These are phyloP conservation scores for Plenodomus lindquistii DNA, from an alignment of 2,329 filamentous ascomycete species.

Conservation along the genomic window DNA sequence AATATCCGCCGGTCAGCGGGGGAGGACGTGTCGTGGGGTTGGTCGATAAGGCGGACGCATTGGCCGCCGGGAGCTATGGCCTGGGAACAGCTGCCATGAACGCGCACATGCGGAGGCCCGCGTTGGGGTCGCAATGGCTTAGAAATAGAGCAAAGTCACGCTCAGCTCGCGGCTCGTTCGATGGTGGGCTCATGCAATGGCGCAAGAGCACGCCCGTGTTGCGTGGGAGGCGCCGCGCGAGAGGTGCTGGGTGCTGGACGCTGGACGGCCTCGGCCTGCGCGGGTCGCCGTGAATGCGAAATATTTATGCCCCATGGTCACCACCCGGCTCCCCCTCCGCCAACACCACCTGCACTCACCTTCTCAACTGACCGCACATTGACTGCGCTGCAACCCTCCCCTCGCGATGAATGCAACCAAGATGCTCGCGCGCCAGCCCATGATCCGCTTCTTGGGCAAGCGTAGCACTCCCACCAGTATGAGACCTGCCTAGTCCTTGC, in stretches of 20 bases:
- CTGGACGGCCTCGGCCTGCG: constrained; percentile 22
- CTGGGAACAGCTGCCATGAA: constrained; percentile 14
- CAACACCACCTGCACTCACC: neutral
- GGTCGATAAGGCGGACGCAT: constrained; percentile 23
- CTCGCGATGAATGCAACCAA: constrained; percentile 52
- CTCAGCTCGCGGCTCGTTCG: constrained; percentile 15
- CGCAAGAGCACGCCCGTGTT: constrained; percentile 3
- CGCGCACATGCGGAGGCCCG: constrained; percentile 21
- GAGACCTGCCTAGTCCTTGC: constrained; percentile 14
- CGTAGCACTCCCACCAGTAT: constrained; percentile 50
- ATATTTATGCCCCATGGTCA: constrained; percentile 29
- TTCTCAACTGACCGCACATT: neutral
- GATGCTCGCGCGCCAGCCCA: constrained; percentile 53
- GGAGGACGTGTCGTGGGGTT: constrained; percentile 28
- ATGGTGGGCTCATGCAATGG: constrained; percentile 23
- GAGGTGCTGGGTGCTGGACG: constrained; percentile 9
- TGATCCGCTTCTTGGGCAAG: constrained; percentile 58
- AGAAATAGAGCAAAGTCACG: constrained; percentile 12
- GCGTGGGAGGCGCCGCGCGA: constrained; percentile 7
- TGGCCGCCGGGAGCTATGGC: constrained; percentile 25
- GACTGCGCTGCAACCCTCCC: constrained; percentile 5
- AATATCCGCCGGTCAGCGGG: constrained; percentile 29
- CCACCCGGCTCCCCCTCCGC: constrained; percentile 14
- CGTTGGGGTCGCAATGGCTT: constrained; percentile 14
- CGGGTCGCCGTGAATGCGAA: constrained; percentile 16